Evolutionary conservation across 768 basidiomycete genomes (phyloP).

Genomic region (Russula earlei): DNA sequence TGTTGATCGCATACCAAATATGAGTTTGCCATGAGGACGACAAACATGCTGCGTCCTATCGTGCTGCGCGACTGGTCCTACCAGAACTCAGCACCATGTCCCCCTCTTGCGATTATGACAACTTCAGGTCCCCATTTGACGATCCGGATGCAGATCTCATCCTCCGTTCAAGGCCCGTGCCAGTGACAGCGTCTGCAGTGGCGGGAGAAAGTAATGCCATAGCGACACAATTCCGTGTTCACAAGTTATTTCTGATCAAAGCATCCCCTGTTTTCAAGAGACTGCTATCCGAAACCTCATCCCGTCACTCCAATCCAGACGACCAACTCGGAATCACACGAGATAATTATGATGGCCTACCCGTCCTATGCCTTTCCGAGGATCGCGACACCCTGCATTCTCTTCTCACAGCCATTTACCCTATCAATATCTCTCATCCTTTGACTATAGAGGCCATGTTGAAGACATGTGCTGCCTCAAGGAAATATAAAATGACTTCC

Average conservation of each 20-base stretch:
- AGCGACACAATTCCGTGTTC: neutral
- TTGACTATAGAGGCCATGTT: constrained; percentile 2
- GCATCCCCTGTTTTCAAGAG: constrained; percentile 6
- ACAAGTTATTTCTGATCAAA: constrained; percentile 1
- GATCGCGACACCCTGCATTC: constrained; percentile 8
- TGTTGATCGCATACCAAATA: too few species aligned
- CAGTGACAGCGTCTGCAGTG: too few species aligned
- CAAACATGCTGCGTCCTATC: too few species aligned
- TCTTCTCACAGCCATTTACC: constrained; percentile 13
- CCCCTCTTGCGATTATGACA: constrained; percentile 3
- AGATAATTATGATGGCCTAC: neutral
- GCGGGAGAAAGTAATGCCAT: neutral
- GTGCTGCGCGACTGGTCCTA: too few species aligned
- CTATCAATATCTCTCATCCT: constrained; percentile 1
- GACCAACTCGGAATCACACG: neutral
- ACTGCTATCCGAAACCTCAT: neutral
- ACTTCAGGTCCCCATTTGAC: constrained; percentile 38
- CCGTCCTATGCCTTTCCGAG: neutral
- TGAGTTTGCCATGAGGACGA: too few species aligned
- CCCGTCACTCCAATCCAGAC: too few species aligned
- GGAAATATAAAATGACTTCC: neutral
- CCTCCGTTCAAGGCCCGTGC: neutral
- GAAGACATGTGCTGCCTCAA: neutral
- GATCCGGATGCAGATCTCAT: constrained; percentile 30
- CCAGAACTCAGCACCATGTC: too few species aligned